A percentile compares a stretch with the other conserved stretches of the same genome.
phyloP scores from a whole-genome alignment of 768 basidiomycete genomes.

The Serpula lacrymans region DNA sequence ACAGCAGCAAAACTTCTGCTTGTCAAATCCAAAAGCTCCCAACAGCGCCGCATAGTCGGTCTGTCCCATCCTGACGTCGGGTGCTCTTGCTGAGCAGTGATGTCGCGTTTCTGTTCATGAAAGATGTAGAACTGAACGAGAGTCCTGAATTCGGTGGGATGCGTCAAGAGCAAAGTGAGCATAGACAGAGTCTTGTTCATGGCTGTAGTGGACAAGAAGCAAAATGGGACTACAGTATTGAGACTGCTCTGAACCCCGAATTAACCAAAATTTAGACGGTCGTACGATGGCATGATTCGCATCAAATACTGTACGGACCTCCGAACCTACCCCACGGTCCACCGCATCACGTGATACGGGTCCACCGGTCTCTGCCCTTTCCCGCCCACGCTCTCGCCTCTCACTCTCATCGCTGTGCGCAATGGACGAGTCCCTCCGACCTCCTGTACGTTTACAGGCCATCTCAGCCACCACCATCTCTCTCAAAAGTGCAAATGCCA shows the following conservation, averaged over 20 bases:
- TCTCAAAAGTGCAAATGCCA: slow-evolving; percentile 36
- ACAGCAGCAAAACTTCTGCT: slow-evolving; percentile 90
- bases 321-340: neutral
- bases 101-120: slow-evolving; percentile 79
- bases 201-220: slow-evolving; percentile 4
- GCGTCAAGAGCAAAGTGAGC: slow-evolving; percentile 68
- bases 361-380: neutral
- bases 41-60: slow-evolving; percentile 81
- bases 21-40: slow-evolving; percentile 85
- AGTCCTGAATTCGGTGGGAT: slow-evolving; percentile 80
- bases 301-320: neutral
- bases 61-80: slow-evolving; percentile 86
- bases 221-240: neutral
- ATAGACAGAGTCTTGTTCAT: slow-evolving; percentile 57
- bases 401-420: too few species aligned
- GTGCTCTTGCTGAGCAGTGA: slow-evolving; percentile 71
- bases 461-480: slow-evolving; percentile 35
- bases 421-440: slow-evolving; percentile 48
- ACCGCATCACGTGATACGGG: neutral
- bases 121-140: slow-evolving; percentile 82
- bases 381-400: slow-evolving; percentile 3
- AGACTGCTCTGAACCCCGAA: neutral
- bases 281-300: slow-evolving; percentile 11
- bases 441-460: slow-evolving; percentile 46
- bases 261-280: neutral